Evolutionary conservation across 257 asterid species (phyloP), one percentile per base, ranked within the genome.

Genomic region (Nicotiana tomentosiformis): DNA sequence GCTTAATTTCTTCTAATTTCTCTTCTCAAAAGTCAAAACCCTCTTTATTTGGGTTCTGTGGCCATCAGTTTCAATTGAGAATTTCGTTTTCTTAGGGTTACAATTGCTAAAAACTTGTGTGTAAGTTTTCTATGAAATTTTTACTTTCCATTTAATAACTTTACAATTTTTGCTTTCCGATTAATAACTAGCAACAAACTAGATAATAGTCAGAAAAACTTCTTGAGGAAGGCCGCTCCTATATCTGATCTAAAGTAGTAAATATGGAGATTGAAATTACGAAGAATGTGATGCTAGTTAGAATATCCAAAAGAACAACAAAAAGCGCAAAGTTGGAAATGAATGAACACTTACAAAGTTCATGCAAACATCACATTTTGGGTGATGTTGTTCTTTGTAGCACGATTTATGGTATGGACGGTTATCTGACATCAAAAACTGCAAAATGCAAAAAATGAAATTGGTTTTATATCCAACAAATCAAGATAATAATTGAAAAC

Each of bases 351-450:
- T 90, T 90, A 96, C 99, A 77, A 93, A 96, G 68, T 91, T 88
- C 84, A 88, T 91, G 93, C 99, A 96, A 78, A 96, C 98, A 84
- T 96, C 99, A 86, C 99, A 96, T 86, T 91, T 93, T 62, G 98
- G 99, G 86, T 96, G 99, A 90, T 94, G 94, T 58, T 86, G 90
- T 74, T 93, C 97, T 91, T 93, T 96, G 46, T 93, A 96, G 91
- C 99, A 96, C 81, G 97, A 87, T 89, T 96, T 96, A 84, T 96
- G 98, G 92, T 82, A 93, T 72, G 98, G 98, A 32, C 70, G 92
- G 83, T 89, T 92, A n/a, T 91, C 97, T 17, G 91, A 90, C 97
- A 96, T 87, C 53, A 98, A 96, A 83, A 94, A 96, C 99, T 96
- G 94, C 61, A 88, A 84, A 29, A 81, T 43, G 64, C 23, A 43